A percentile compares a stretch with the other conserved stretches of the same genome.
Evolutionary conservation across 805 yeast genomes (phyloP).

Genomic region (Spencermartinsiella europaea): DNA sequence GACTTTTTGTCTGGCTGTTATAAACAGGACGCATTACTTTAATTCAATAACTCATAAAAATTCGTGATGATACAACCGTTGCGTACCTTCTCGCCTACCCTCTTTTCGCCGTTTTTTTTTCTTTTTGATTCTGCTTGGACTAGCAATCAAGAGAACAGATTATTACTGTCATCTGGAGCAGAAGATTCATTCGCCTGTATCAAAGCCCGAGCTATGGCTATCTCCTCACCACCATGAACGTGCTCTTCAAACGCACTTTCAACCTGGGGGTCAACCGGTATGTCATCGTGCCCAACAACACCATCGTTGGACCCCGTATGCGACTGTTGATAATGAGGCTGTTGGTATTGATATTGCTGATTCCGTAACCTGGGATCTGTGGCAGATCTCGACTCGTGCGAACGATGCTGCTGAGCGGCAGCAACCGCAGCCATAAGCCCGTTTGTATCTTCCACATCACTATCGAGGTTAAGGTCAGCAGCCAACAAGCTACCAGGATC

Average conservation of each 20-base stretch:
- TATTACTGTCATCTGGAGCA: slow-evolving; percentile 6
- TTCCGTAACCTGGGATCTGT: background rate
- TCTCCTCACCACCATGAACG: slow-evolving; percentile 42
- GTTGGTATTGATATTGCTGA: slow-evolving; percentile 10
- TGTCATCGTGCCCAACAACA: slow-evolving; percentile 29
- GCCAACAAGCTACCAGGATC: slow-evolving; percentile 3
- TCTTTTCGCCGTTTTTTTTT: too few relatives aligned
- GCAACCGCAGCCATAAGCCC: slow-evolving; percentile 57
- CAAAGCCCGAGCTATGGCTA: slow-evolving; percentile 61
- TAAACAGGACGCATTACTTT: too few relatives aligned
- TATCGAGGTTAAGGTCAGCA: slow-evolving; percentile 29
- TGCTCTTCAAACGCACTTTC: slow-evolving; percentile 41
- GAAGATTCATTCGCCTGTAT: slow-evolving; percentile 49
- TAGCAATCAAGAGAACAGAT: slow-evolving; percentile 4
- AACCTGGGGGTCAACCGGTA: slow-evolving; percentile 59
- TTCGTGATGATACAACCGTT: too few relatives aligned
- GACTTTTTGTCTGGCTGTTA: too few relatives aligned
- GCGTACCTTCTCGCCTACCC: too few relatives aligned
- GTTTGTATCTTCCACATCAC: slow-evolving; percentile 37
- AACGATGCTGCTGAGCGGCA: slow-evolving; percentile 36
- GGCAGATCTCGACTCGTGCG: background rate
- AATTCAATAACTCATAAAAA: too few relatives aligned
- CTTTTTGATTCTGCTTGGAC: too few relatives aligned
- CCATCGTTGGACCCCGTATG: background rate
- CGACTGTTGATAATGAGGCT: slow-evolving; percentile 4